A percentile compares a stretch with the other conserved stretches of the same genome.
phyloP scores from a whole-genome alignment of 2,329 filamentous ascomycete genomes.

The Septoria linicola region DNA sequence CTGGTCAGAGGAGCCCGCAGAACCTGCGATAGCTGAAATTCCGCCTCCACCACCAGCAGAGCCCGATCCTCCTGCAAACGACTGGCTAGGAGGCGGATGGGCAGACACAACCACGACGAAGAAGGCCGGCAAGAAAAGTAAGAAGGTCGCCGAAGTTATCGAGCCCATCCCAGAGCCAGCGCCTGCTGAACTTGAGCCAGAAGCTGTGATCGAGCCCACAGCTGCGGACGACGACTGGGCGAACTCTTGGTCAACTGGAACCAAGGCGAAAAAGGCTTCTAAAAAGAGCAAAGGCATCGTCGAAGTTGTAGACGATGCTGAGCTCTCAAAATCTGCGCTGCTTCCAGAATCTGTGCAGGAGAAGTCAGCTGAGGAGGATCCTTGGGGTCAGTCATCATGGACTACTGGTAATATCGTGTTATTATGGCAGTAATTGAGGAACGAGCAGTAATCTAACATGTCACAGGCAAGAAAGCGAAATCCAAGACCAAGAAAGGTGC shows the following conservation, averaged over 20 bases:
- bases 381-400: constrained; percentile 29
- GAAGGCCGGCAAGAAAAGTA: constrained; percentile 47
- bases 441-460: too few species aligned
- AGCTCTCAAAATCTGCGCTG: constrained; percentile 40
- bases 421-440: too few species aligned
- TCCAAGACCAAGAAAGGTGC: constrained; percentile 60
- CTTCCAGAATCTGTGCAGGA: constrained; percentile 44
- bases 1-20: constrained; percentile 31
- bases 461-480: constrained; percentile 50
- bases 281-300: constrained; percentile 45
- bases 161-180: constrained; percentile 27
- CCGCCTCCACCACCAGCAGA: constrained; percentile 35
- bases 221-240: constrained; percentile 50
- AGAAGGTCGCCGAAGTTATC: constrained; percentile 29
- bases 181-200: constrained; percentile 37
- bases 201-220: constrained; percentile 52
- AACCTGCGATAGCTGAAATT: constrained; percentile 22
- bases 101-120: constrained; percentile 32
- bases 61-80: constrained; percentile 37
- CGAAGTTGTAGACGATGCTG: constrained; percentile 36
- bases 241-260: constrained; percentile 57
- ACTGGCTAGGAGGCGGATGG: constrained; percentile 33
- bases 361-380: constrained; percentile 39
- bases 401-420: constrained; percentile 28
- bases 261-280: constrained; percentile 56